phyloP scores from a whole-genome alignment of 2,329 filamentous ascomycete genomes.

The Aspergillus sp. region DNA sequence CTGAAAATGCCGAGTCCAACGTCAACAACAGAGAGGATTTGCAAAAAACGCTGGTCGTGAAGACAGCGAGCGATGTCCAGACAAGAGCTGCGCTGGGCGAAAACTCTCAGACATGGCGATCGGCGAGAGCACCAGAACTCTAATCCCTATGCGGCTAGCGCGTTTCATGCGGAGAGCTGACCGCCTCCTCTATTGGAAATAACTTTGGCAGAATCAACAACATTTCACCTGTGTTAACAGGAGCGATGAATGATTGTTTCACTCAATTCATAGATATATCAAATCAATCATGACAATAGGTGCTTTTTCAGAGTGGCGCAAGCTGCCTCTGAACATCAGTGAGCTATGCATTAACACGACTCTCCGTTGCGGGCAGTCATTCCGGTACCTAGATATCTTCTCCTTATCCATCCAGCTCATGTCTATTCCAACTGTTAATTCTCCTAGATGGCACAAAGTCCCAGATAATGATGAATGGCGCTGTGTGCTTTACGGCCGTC shows the following conservation, averaged over 20 bases:
- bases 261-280: background rate
- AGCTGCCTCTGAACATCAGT: conserved; percentile 74
- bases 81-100: conserved; percentile 26
- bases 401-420: background rate
- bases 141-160: conserved; percentile 21
- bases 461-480: conserved; percentile 79
- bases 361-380: conserved; percentile 91
- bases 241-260: background rate
- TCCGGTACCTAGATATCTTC: conserved; percentile 53
- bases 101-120: conserved; percentile 33
- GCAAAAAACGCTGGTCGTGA: conserved; percentile 5
- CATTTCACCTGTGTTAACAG: background rate
- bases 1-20: background rate
- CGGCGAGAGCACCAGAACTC: conserved; percentile 15
- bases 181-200: conserved; percentile 24
- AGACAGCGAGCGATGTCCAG: conserved; percentile 1
- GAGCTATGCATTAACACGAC: conserved; percentile 96
- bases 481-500: conserved; percentile 80
- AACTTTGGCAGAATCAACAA: conserved; percentile 24
- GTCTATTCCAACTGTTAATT: conserved; percentile 4
- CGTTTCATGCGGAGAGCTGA: conserved; percentile 20
- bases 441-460: conserved; percentile 73
- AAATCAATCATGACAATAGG: conserved; percentile 36
- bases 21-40: background rate
- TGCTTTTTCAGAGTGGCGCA: conserved; percentile 76